A percentile compares a stretch with the other conserved stretches of the same genome.
These are phyloP conservation scores for Fremontodendron californicum DNA, from an alignment of 345 rosid genomes.

Conservation along the genomic window DNA sequence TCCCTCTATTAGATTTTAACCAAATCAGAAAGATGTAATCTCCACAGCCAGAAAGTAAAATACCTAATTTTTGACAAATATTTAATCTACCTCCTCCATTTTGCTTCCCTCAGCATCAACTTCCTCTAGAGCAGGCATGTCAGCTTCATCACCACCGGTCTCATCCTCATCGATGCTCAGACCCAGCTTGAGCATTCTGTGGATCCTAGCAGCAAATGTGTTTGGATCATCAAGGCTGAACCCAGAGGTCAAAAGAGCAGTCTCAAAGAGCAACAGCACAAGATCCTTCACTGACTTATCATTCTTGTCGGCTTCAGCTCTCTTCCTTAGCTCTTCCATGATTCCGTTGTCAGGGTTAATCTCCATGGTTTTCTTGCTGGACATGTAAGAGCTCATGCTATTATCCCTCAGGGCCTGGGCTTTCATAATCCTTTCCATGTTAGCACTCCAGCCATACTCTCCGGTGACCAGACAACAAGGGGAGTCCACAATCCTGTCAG, in stretches of 20 bases:
- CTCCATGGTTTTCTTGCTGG: slow-evolving; percentile 90
- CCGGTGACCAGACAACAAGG: slow-evolving; percentile 89
- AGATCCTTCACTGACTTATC: slow-evolving; percentile 88
- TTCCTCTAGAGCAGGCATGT: slow-evolving; percentile 80
- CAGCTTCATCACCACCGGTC: slow-evolving; percentile 46
- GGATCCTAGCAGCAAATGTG: slow-evolving; percentile 73
- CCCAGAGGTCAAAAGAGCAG: slow-evolving; percentile 75
- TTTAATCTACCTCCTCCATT: slow-evolving; percentile 88
- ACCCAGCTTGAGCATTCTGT: slow-evolving; percentile 86
- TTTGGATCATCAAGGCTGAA: slow-evolving; percentile 89
- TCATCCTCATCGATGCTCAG: slow-evolving; percentile 79
- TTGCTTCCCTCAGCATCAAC: slow-evolving; percentile 83
- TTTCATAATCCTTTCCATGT: slow-evolving; percentile 94
- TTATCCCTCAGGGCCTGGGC: slow-evolving; percentile 85
- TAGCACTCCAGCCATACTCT: slow-evolving; percentile 88
- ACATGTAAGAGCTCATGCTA: slow-evolving; percentile 92
- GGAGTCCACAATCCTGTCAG: slow-evolving; percentile 78
- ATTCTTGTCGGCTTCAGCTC: slow-evolving; percentile 75
- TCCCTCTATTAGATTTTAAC: not conserved
- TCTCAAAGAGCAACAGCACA: slow-evolving; percentile 68
- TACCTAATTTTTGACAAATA: not conserved
- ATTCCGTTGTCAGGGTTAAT: slow-evolving; percentile 84
- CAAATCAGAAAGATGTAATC: not conserved
- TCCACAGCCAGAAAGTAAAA: not conserved
- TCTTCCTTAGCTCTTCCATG: slow-evolving; percentile 82